phyloP scores from a whole-genome alignment of 306 rosid genomes.

The Pterocarpus santalinus region DNA sequence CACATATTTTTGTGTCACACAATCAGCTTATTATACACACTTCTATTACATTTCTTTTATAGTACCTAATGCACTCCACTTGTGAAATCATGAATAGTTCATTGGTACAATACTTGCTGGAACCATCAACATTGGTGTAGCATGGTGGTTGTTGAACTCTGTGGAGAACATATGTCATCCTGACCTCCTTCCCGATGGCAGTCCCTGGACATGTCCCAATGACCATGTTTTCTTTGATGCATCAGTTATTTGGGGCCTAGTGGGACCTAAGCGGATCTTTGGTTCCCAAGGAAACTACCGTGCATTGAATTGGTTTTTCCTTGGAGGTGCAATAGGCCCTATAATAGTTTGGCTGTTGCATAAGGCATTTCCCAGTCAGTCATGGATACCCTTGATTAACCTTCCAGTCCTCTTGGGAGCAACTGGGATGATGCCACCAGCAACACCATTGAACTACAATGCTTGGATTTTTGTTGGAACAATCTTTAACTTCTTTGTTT shows the following conservation, averaged over 20 bases:
- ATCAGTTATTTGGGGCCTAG: conserved; percentile 82
- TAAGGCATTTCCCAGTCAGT: conserved; percentile 67
- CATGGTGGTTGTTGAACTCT: conserved; percentile 69
- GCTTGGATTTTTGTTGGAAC: conserved; percentile 73
- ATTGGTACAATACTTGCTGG: conserved; percentile 72
- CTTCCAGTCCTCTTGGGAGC: conserved; percentile 86
- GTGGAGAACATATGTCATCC: conserved; percentile 54
- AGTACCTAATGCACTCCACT: too few species aligned
- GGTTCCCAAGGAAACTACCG: conserved; percentile 65
- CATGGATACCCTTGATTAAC: conserved; percentile 79
- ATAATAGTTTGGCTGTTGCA: conserved; percentile 68
- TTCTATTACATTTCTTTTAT: too few species aligned
- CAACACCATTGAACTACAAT: conserved; percentile 76
- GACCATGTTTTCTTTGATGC: conserved; percentile 81
- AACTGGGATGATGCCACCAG: conserved; percentile 75
- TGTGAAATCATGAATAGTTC: conserved; percentile 48
- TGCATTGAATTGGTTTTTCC: conserved; percentile 84
- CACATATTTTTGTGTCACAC: too few species aligned
- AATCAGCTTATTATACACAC: too few species aligned
- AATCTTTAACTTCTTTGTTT: conserved; percentile 71
- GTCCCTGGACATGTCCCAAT: conserved; percentile 83
- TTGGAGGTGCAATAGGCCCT: conserved; percentile 78
- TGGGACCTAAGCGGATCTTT: conserved; percentile 71
- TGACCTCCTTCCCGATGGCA: conserved; percentile 59
- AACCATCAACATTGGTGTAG: conserved; percentile 66